Conservation (phyloP, 176 grass and related monocot species). For the Oryza meyeriana region DNA sequence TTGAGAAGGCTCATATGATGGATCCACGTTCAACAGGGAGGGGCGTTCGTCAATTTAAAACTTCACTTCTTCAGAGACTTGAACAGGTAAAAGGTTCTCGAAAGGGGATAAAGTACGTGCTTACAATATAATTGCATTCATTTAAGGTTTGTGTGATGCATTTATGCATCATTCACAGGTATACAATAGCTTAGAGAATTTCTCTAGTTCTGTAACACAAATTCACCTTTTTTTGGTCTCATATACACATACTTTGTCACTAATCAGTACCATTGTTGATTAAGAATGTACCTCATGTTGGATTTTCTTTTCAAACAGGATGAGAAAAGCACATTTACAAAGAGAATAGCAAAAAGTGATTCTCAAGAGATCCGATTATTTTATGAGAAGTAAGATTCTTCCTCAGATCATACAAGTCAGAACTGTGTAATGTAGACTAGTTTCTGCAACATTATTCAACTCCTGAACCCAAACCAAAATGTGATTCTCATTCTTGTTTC, state of each 20-base stretch:
- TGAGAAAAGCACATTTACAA: slow-evolving; percentile 45
- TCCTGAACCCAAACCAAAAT: not conserved
- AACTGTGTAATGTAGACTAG: not conserved
- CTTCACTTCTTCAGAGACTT: slow-evolving; percentile 81
- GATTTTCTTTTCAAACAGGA: slow-evolving; percentile 55
- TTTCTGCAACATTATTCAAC: not conserved
- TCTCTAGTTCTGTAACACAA: not conserved
- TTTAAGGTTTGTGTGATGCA: slow-evolving; percentile 12
- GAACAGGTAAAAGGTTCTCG: too few species aligned
- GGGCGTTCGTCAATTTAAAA: slow-evolving; percentile 91
- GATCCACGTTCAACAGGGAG: slow-evolving; percentile 65
- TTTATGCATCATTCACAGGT: not conserved
- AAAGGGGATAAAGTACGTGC: slow-evolving; percentile 10
- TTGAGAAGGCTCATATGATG: slow-evolving; percentile 80
- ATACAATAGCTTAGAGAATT: slow-evolving; percentile 1
- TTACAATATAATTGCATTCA: slow-evolving; percentile 7
- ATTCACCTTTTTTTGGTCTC: not conserved
- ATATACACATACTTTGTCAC: not conserved
- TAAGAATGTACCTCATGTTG: slow-evolving; percentile 17
- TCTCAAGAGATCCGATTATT: slow-evolving; percentile 78
- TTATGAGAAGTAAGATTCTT: slow-evolving; percentile 58
- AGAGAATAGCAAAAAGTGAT: slow-evolving; percentile 76
- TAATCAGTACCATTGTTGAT: slow-evolving; percentile 16
- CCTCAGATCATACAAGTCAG: not conserved
- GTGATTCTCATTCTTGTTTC: not conserved